Evolutionary conservation across 1,284 basidiomycete genomes (phyloP).

Genomic region (Albatrellus sp.): DNA sequence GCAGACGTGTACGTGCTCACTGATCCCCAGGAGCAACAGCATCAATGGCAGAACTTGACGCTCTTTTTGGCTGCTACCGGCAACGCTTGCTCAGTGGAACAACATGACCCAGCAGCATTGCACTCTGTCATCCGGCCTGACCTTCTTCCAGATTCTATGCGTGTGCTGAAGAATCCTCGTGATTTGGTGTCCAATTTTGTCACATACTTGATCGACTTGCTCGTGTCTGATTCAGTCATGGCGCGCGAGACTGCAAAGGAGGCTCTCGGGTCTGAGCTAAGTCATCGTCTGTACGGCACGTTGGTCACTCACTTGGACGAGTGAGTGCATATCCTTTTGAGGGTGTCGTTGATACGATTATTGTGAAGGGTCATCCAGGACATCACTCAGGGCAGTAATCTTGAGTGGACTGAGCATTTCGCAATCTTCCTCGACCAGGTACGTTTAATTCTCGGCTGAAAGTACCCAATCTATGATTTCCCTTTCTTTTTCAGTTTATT

Average conservation of each 20-base stretch:
- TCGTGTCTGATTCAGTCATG: slow-evolving; percentile 49
- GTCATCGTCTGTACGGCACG: slow-evolving; percentile 51
- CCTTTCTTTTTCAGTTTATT: slow-evolving; percentile 36
- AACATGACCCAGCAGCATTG: slow-evolving; percentile 35
- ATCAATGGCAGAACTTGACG: slow-evolving; percentile 83
- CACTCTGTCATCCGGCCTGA: slow-evolving; percentile 44
- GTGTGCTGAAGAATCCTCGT: slow-evolving; percentile 44
- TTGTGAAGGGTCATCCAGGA: slow-evolving; percentile 31
- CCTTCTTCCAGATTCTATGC: slow-evolving; percentile 60
- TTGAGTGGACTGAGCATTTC: slow-evolving; percentile 38
- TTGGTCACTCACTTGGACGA: slow-evolving; percentile 64
- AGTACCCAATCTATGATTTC: too few relatives aligned
- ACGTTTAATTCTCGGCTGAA: slow-evolving; percentile 6
- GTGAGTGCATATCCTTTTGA: slow-evolving; percentile 29
- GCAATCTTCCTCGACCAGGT: slow-evolving; percentile 70
- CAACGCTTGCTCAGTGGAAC: slow-evolving; percentile 49
- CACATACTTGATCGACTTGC: slow-evolving; percentile 54
- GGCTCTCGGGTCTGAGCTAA: slow-evolving; percentile 70
- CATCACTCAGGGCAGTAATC: slow-evolving; percentile 30
- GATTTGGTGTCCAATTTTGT: slow-evolving; percentile 55
- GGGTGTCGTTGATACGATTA: not conserved
- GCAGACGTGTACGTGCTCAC: not conserved
- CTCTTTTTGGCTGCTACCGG: slow-evolving; percentile 71
- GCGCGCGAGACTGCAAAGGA: slow-evolving; percentile 70
- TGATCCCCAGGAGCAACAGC: slow-evolving; percentile 51